Evolutionary conservation across 495 filamentous ascomycete genomes (phyloP), one percentile per base, ranked within the genome.

Genomic region (Daldinia loculata): DNA sequence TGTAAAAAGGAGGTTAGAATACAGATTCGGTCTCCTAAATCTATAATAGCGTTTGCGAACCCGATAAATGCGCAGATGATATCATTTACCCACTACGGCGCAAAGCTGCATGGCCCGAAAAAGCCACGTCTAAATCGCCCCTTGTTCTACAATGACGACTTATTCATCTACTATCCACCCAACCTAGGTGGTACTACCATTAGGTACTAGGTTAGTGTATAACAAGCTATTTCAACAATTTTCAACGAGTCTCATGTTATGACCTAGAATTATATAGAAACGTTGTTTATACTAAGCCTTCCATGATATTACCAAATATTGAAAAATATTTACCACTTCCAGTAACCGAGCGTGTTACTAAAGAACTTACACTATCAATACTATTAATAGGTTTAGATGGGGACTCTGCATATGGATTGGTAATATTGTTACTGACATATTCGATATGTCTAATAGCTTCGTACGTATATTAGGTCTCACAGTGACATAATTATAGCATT

Each of bases 61-160:
- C 34, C 11, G 12, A 36, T 14, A 36, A 36, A 6, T 12, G 11
- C 27, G 53, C 30, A 36, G 6, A 57, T 34, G 32, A 38, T 36
- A 38, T 36, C 30, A 57, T 57, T 24, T 34, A 57, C 4, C 30
- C 29, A 22, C 50, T 50, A 24, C 43, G 22, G 56, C 55, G 41
- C 29, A 11, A 24, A 66, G 41, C 11, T 32, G 55, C 41, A 50
- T 36, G 6, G 1, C 11, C 50, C 15, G 6, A 27, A 32, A 29
- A 48, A 32, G 12, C 29, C 36, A 43, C 51, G 8, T 64, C 38
- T 30, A n/a, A 45, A 8, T 36, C 29, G 27, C 26, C 19, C 51
- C 29, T 45, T 22, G 17, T 22, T 17, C 63, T 12, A 36, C 30
- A 22, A 66, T 58, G 63, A 41, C 51, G 30, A 39, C 32, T 56